Percentiles rank a stretch among this genome's conserved stretches.
Conservation (phyloP, 495 filamentous ascomycete genomes). For the Lasiosphaeris hirsuta region DNA sequence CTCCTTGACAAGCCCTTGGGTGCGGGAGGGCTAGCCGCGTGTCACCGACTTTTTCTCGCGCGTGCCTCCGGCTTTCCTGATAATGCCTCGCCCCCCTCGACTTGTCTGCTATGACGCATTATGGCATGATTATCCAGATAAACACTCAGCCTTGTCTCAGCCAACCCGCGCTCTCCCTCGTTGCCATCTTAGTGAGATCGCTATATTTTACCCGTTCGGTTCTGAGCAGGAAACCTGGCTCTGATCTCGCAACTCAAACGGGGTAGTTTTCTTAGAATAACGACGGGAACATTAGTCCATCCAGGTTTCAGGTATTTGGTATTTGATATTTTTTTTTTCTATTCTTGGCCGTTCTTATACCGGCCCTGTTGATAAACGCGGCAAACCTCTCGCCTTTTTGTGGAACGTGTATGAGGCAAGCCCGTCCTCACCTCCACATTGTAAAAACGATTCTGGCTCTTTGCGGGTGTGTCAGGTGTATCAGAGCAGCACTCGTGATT, state of each 20-base stretch:
- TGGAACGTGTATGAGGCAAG: slow-evolving; percentile 1
- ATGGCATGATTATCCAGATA: slow-evolving; percentile 13
- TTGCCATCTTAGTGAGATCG: not conserved
- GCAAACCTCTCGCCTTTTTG: not conserved
- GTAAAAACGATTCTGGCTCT: no score
- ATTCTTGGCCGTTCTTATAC: slow-evolving; percentile 7
- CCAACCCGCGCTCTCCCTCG: not conserved
- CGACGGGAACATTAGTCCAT: not conserved
- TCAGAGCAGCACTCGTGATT: no score
- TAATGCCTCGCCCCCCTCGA: not conserved
- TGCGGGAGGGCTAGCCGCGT: slow-evolving; percentile 8
- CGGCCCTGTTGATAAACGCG: not conserved
- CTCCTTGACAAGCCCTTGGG: not conserved
- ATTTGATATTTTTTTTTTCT: slow-evolving; percentile 7
- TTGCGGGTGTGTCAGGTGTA: no score
- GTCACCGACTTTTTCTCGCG: not conserved
- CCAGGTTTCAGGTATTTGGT: slow-evolving; percentile 10
- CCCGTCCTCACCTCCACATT: not conserved
- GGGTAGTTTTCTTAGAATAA: slow-evolving; percentile 10
- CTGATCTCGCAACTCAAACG: not conserved
- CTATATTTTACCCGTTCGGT: slow-evolving; percentile 7
- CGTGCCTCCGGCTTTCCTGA: slow-evolving; percentile 1
- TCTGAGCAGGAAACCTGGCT: not conserved
- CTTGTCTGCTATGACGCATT: slow-evolving; percentile 4
- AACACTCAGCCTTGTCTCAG: slow-evolving; percentile 14